phyloP scores from a whole-genome alignment of 2,329 filamentous ascomycete species.

The Dothideomycetes sp. region DNA sequence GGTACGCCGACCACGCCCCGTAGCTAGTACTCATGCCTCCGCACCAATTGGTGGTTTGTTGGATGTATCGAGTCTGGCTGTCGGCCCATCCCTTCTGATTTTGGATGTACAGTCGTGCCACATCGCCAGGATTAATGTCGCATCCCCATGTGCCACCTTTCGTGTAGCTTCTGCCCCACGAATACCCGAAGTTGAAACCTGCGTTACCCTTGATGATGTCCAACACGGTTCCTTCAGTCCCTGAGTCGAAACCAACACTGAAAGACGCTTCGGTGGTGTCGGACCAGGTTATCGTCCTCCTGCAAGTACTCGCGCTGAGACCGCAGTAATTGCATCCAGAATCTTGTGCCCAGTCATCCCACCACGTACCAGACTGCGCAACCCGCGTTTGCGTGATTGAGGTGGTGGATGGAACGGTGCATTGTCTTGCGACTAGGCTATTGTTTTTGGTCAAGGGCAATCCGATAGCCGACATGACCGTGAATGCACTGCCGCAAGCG shows the following conservation, averaged over 20 bases:
- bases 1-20: neutral
- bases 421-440: neutral
- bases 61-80: neutral
- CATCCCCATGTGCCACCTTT: constrained; percentile 1
- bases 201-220: neutral
- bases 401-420: neutral
- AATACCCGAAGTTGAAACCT: neutral
- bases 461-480: neutral
- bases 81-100: constrained; percentile 1
- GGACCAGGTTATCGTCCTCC: neutral
- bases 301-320: neutral
- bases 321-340: constrained; percentile 4
- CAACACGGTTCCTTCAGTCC: neutral
- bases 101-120: neutral
- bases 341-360: neutral
- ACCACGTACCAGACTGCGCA: neutral
- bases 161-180: neutral
- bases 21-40: neutral
- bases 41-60: neutral
- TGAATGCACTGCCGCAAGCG: constrained; percentile 1
- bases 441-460: neutral
- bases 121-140: neutral
- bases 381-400: constrained; percentile 1
- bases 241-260: neutral
- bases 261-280: neutral